Percentiles rank a stretch among this genome's conserved stretches.
Evolutionary conservation across 225 moss, liverwort and hornwort species (phyloP).

Genomic region (Pseudisothecium myosuroides): DNA sequence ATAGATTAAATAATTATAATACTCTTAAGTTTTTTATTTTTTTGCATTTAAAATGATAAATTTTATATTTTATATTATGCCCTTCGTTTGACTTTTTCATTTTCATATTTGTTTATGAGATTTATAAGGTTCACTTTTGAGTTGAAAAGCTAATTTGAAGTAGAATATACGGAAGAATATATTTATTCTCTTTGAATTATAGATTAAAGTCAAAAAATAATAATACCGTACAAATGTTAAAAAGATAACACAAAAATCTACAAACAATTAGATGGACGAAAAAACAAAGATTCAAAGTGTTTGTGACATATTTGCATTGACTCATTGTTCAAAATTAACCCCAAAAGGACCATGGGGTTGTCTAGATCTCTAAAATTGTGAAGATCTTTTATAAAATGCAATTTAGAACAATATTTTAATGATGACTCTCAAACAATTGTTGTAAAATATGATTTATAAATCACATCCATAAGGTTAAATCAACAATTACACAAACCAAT

Average conservation of each 20-base stretch:
- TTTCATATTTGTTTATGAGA: neutral
- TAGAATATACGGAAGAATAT: too few relatives aligned
- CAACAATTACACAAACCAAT: too few relatives aligned
- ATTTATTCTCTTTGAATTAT: neutral
- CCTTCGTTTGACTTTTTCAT: neutral
- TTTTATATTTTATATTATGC: neutral
- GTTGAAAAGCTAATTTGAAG: neutral
- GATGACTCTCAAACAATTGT: too few relatives aligned
- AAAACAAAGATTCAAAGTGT: neutral
- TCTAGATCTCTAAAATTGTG: too few relatives aligned
- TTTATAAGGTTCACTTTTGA: neutral
- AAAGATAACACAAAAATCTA: neutral
- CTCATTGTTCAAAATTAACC: neutral
- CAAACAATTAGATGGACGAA: neutral
- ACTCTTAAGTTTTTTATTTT: too few relatives aligned
- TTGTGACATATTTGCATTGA: neutral
- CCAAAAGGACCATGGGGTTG: too few relatives aligned
- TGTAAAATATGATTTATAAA: too few relatives aligned
- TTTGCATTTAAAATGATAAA: neutral
- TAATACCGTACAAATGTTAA: rapidly evolving
- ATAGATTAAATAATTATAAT: too few relatives aligned
- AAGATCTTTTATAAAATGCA: too few relatives aligned
- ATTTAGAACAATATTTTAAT: too few relatives aligned
- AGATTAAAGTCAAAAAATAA: neutral
- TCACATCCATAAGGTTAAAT: too few relatives aligned